Conservation (phyloP, 2,329 filamentous ascomycete genomes). For the Fusarium floridanum region DNA sequence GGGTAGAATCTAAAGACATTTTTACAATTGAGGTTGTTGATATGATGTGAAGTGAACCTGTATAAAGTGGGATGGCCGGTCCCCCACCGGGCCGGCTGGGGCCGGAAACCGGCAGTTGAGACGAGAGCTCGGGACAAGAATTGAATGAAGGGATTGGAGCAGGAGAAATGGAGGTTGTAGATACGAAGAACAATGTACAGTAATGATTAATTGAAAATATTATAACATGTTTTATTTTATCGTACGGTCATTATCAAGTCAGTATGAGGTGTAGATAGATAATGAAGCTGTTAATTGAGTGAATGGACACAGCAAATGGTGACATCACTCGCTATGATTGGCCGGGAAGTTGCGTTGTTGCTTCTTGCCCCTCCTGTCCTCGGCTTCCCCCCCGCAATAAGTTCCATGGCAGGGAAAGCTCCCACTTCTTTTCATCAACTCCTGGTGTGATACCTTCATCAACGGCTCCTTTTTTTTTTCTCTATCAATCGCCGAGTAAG, state of each 20-base stretch:
- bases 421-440: conserved; percentile 2
- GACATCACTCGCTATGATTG: conserved; percentile 35
- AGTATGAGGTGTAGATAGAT: background rate
- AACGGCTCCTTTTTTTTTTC: background rate
- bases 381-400: conserved; percentile 35
- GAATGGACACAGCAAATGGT: conserved; percentile 12
- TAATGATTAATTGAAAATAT: background rate
- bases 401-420: background rate
- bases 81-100: conserved; percentile 8
- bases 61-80: background rate
- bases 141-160: background rate
- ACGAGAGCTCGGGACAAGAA: background rate
- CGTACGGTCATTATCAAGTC: background rate
- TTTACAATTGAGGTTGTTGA: background rate
- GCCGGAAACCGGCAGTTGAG: conserved; percentile 4
- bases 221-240: background rate
- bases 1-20: background rate
- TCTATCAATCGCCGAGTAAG: conserved; percentile 10
- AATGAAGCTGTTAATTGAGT: background rate
- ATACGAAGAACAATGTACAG: no score
- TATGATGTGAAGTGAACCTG: background rate
- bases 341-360: conserved; percentile 8
- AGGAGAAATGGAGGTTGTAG: background rate
- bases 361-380: conserved; percentile 14
- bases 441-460: background rate